Percentiles rank a stretch among this genome's conserved stretches.
Conservation (phyloP, 495 filamentous ascomycete genomes). For the Pseudotulostoma volvatum region DNA sequence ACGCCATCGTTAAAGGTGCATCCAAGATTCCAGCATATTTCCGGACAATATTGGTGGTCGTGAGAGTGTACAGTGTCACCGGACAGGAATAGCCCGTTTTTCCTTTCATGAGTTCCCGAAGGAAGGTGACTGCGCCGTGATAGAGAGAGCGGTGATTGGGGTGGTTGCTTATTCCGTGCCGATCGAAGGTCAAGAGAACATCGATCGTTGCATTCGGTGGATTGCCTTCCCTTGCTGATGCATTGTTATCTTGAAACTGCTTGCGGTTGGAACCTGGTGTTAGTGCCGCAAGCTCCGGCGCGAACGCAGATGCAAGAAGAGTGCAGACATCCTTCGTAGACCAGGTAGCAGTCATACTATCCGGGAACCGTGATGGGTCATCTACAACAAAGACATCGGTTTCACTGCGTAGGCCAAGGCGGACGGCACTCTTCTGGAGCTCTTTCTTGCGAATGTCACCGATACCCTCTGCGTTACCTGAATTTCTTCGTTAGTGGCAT, state of each 20-base stretch:
- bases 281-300: slow-evolving; percentile 32
- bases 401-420: slow-evolving; percentile 53
- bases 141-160: slow-evolving; percentile 84
- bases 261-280: slow-evolving; percentile 6
- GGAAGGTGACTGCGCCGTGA: slow-evolving; percentile 61
- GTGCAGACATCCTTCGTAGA: slow-evolving; percentile 46
- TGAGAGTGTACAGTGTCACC: slow-evolving; percentile 70
- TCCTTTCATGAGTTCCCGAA: slow-evolving; percentile 41
- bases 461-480: slow-evolving; percentile 72
- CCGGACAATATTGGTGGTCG: slow-evolving; percentile 45
- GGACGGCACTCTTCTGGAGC: slow-evolving; percentile 56
- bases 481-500: too few relatives aligned
- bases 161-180: slow-evolving; percentile 61
- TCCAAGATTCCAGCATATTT: slow-evolving; percentile 76
- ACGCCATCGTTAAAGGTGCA: slow-evolving; percentile 42
- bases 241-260: slow-evolving; percentile 9
- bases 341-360: slow-evolving; percentile 73
- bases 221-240: slow-evolving; percentile 9
- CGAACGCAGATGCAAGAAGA: slow-evolving; percentile 52
- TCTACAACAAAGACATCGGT: slow-evolving; percentile 74
- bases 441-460: slow-evolving; percentile 70
- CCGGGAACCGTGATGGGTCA: slow-evolving; percentile 56
- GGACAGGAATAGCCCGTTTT: slow-evolving; percentile 53
- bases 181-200: slow-evolving; percentile 77
- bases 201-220: slow-evolving; percentile 51